Evolutionary conservation across 1,284 basidiomycete genomes (phyloP).

Genomic region (Anthracocystis panici-leucophaei): DNA sequence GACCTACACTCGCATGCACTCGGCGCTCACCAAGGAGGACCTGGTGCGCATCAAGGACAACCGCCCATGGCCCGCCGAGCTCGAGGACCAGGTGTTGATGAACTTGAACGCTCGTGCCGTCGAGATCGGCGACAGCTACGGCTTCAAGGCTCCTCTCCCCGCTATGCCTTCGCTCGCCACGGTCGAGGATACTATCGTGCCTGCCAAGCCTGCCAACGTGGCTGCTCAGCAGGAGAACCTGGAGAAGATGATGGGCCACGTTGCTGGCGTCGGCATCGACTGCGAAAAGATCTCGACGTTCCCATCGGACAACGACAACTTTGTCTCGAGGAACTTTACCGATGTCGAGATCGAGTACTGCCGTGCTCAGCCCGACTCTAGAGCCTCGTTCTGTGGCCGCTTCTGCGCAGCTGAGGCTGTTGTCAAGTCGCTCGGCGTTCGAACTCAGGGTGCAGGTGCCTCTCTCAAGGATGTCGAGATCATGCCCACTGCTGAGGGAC

Average conservation of each 20-base stretch:
- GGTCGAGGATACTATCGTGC: slow-evolving; percentile 31
- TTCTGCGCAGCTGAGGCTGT: slow-evolving; percentile 98
- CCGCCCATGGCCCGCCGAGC: slow-evolving; percentile 88
- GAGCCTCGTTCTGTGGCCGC: slow-evolving; percentile 91
- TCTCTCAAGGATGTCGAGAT: slow-evolving; percentile 98
- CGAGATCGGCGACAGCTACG: slow-evolving; percentile 59
- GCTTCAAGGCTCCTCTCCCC: slow-evolving; percentile 59
- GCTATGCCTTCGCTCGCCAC: slow-evolving; percentile 49
- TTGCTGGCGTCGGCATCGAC: slow-evolving; percentile 77
- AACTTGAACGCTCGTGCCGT: slow-evolving; percentile 85
- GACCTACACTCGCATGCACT: slow-evolving; percentile 66
- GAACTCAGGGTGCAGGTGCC: slow-evolving; percentile 90
- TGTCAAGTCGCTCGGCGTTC: slow-evolving; percentile 94
- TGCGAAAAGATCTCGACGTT: slow-evolving; percentile 91
- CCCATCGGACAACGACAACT: slow-evolving; percentile 88
- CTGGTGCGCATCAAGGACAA: slow-evolving; percentile 91
- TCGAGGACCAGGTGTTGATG: slow-evolving; percentile 88
- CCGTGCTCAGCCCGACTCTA: slow-evolving; percentile 83
- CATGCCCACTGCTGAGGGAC: slow-evolving; percentile 76
- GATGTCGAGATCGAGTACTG: slow-evolving; percentile 89
- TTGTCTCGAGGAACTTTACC: slow-evolving; percentile 92
- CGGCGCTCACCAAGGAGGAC: slow-evolving; percentile 60
- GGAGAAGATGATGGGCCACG: slow-evolving; percentile 72
- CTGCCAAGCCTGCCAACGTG: slow-evolving; percentile 54
- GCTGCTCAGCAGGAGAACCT: slow-evolving; percentile 54